Base-by-base conservation (phyloP, 2,329 filamentous ascomycete genomes). In the Amauroascus niger region DNA sequence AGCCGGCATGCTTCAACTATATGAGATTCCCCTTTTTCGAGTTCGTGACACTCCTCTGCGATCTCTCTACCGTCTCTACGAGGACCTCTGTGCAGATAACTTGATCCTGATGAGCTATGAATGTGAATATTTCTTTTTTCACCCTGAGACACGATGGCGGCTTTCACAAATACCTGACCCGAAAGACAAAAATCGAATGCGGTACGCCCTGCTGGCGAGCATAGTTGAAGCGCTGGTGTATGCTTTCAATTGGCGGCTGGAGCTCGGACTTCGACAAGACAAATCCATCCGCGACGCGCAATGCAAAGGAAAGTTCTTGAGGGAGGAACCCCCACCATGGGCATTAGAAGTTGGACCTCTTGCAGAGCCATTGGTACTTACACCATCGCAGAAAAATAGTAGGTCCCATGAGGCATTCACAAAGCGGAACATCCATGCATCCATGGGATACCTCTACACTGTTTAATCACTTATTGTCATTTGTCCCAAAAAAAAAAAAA, bases 81-180 rank as follows among this genome's bases (percentile, higher is more conserved):
- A 44, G 20, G 41, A 44, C 41, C 41, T 26, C 20, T 44, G 41
- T 11, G 41, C 20, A 28, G 41, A 44, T 26, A 44, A 44, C 41
- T 44, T 44, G 13, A 44, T 33, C 5, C 44, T 55, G 5, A 57
- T 63, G 13, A 53, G 58, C n/a, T 55, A 55, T 8, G 61, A 63
- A 52, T 53, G 56, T 1, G 58, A 62, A 43, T 65, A 65, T 39
- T 62, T 65, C 44, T 66, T 57, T 54, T 61, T 58, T 18, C 61
- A 33, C 64, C 60, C n/a, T 18, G 35, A 39, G 35, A 18, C 35
- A 18, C 35, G 35, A 18, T 39, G 16, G 63, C 33, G 47, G 24
- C 47, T 64, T 8, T 18, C 52, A 35, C 54, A 46, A n/a, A 62
- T 65, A n/a, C 62, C 59, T 14, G 64, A 65, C 35, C 64, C 64